A percentile compares a stretch with the other conserved stretches of the same genome.
Conservation (phyloP, 2,329 filamentous ascomycete species). For the Monosporascus ibericus region DNA sequence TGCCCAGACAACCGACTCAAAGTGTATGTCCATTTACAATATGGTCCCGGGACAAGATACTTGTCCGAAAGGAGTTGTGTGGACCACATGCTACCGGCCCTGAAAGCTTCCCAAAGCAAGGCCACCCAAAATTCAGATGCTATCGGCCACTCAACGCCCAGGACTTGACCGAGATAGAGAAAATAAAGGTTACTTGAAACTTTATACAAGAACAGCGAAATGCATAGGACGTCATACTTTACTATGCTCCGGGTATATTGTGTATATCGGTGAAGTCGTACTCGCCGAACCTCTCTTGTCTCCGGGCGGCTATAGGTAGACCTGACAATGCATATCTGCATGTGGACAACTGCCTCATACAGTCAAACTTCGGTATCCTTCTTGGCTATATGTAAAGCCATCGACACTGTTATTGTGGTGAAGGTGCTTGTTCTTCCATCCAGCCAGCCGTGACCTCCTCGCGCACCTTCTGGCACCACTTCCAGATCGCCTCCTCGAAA, state of each 20-base stretch:
- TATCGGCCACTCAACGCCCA: too few species aligned
- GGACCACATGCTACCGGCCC: too few species aligned
- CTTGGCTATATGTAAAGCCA: not conserved
- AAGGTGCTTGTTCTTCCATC: constrained; percentile 8
- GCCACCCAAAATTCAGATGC: too few species aligned
- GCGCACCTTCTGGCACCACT: constrained; percentile 77
- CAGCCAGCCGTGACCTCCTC: constrained; percentile 75
- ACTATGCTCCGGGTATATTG: not conserved
- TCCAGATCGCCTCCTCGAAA: constrained; percentile 76
- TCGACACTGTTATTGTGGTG: constrained; percentile 7
- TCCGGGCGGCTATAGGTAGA: not conserved
- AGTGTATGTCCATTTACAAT: too few species aligned
- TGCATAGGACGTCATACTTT: not conserved
- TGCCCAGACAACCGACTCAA: too few species aligned
- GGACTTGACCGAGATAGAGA: too few species aligned
- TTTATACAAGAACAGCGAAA: too few species aligned
- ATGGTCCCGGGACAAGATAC: too few species aligned
- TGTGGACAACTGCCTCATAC: not conserved
- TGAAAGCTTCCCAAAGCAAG: too few species aligned
- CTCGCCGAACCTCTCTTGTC: not conserved
- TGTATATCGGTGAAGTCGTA: not conserved
- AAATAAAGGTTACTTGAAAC: too few species aligned
- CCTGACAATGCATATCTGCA: not conserved
- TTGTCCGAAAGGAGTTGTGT: too few species aligned
- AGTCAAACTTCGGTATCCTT: not conserved